Conservation (phyloP, 164 flowering plant genomes). For the Sextonia rubra region DNA sequence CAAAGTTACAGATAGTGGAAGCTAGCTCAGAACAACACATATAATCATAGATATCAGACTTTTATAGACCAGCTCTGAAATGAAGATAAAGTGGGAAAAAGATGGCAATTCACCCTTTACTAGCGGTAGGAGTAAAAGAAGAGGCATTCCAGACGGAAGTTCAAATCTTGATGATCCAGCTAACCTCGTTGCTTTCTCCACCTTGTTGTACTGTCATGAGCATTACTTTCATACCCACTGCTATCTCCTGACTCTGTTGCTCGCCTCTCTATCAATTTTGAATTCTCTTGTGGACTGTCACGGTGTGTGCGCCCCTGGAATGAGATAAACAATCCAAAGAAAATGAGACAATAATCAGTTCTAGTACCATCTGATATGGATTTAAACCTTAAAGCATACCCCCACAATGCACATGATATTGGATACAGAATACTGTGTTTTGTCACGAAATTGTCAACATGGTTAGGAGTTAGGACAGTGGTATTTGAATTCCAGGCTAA, state of each 20-base stretch:
- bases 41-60: background rate
- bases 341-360: background rate
- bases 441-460: too few species aligned
- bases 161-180: background rate
- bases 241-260: constrained; percentile 67
- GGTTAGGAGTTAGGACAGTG: too few species aligned
- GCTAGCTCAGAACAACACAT: background rate
- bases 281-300: constrained; percentile 19
- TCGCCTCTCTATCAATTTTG: constrained; percentile 36
- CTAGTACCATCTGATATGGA: too few species aligned
- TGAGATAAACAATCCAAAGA: background rate
- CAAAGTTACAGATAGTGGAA: background rate
- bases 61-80: background rate
- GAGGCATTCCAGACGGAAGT: background rate
- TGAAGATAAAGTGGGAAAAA: background rate
- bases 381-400: too few species aligned
- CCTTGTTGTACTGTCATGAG: constrained; percentile 30
- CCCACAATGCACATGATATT: too few species aligned
- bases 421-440: too few species aligned
- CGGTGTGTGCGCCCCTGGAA: constrained; percentile 27
- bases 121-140: background rate
- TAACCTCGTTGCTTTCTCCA: constrained; percentile 37
- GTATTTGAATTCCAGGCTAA: too few species aligned
- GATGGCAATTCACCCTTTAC: background rate
- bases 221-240: constrained; percentile 64